Percentiles rank a stretch among this genome's conserved stretches.
phyloP scores from a whole-genome alignment of 208 protist species.

The Leishmania martiniquensis region DNA sequence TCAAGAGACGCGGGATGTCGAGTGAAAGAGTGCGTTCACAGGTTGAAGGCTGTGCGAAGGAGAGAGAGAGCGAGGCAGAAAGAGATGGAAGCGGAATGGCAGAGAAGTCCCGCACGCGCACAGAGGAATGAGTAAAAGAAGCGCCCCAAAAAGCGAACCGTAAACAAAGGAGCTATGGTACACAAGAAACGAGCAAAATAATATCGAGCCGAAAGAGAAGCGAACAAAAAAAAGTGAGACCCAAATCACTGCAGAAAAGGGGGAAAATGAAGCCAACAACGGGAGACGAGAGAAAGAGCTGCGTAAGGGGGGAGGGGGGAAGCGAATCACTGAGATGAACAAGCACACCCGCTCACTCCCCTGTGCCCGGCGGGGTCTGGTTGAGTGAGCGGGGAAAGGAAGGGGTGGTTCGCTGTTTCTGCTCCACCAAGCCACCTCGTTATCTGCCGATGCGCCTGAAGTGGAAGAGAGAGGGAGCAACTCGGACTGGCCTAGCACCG shows the following conservation, averaged over 20 bases:
- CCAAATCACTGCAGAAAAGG: conserved; percentile 14
- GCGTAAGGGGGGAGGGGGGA: no score
- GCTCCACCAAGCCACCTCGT: not conserved
- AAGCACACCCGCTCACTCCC: not conserved
- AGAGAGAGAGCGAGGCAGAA: not conserved
- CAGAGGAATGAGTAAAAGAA: not conserved
- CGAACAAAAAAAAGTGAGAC: conserved; percentile 14
- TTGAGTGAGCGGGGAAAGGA: not conserved
- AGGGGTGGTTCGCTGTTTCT: not conserved
- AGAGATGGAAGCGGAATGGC: not conserved
- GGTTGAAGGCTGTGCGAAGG: not conserved
- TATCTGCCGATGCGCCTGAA: not conserved
- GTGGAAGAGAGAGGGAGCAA: not conserved
- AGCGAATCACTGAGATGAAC: not conserved
- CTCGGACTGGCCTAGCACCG: not conserved
- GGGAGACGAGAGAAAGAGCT: conserved; percentile 21
- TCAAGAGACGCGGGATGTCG: not conserved
- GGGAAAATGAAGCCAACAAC: conserved; percentile 12
- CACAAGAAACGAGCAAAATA: not conserved
- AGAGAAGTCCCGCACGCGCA: not conserved
- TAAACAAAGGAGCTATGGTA: not conserved
- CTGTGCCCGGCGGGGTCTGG: not conserved
- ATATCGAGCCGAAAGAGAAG: not conserved
- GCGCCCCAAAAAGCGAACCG: not conserved
- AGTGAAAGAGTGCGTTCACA: not conserved